Evolutionary conservation across 1,139 yeast species (phyloP).

Genomic region (Ogataea hybrid): DNA sequence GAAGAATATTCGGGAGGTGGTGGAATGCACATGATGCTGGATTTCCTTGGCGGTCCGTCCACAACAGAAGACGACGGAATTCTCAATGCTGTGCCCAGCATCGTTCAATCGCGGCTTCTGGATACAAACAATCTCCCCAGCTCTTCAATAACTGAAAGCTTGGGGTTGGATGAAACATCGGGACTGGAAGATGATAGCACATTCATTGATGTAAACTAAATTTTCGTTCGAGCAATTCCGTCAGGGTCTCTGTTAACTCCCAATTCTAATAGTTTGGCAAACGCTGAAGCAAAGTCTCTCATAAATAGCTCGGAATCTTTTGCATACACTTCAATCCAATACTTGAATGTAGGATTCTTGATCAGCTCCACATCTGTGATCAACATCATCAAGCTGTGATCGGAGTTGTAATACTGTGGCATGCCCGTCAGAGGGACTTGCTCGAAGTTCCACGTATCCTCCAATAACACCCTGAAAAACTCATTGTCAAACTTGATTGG

Average conservation of each 20-base stretch:
- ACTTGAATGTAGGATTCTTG: conserved; percentile 61
- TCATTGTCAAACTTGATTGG: conserved; percentile 40
- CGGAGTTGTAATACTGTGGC: conserved; percentile 38
- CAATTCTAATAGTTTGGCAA: conserved; percentile 65
- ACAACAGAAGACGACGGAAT: conserved; percentile 43
- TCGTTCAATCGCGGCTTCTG: conserved; percentile 39
- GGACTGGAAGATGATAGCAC: conserved; percentile 24
- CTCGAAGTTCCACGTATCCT: conserved; percentile 36
- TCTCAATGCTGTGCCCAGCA: conserved; percentile 42
- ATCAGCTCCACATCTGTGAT: conserved; percentile 79
- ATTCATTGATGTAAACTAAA: conserved; percentile 25
- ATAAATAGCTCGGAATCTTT: conserved; percentile 67
- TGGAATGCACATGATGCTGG: conserved; percentile 89
- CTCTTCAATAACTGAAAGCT: conserved; percentile 35
- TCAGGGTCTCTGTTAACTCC: conserved; percentile 50
- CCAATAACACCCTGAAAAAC: conserved; percentile 35
- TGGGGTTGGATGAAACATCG: conserved; percentile 27
- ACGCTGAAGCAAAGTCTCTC: conserved; percentile 69
- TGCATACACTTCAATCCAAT: conserved; percentile 71
- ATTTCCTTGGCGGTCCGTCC: conserved; percentile 75
- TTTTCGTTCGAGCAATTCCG: conserved; percentile 30
- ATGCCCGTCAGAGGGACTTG: conserved; percentile 42
- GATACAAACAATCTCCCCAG: conserved; percentile 59
- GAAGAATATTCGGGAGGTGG: conserved; percentile 86
- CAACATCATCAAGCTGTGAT: conserved; percentile 70